Percentiles rank a stretch among this genome's conserved stretches.
Evolutionary conservation across 2,329 filamentous ascomycete genomes (phyloP).

Genomic region (Cladosporium sp.): DNA sequence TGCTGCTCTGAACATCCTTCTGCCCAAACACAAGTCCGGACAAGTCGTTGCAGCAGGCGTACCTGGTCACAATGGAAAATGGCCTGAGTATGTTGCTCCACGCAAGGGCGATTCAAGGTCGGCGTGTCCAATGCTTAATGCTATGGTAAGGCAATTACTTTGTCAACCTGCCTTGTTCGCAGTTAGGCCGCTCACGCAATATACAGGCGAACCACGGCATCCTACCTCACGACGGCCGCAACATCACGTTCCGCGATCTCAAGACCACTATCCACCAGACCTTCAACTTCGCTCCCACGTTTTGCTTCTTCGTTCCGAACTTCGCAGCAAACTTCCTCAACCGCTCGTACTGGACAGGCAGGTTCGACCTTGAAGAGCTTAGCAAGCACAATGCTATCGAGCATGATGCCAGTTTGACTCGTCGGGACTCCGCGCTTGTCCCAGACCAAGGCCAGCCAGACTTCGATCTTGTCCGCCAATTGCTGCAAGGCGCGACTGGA

Average conservation of each 20-base stretch:
- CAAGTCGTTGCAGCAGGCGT: conserved; percentile 40
- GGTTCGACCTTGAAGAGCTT: conserved; percentile 33
- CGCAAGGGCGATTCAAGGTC: conserved; percentile 39
- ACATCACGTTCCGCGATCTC: conserved; percentile 33
- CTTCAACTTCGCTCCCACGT: conserved; percentile 35
- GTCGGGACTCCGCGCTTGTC: conserved; percentile 41
- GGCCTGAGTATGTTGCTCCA: conserved; percentile 43
- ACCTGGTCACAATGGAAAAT: conserved; percentile 41
- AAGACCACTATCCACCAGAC: conserved; percentile 33
- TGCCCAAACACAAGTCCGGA: conserved; percentile 41
- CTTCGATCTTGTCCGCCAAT: conserved; percentile 39
- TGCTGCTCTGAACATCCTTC: conserved; percentile 43
- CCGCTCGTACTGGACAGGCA: conserved; percentile 33
- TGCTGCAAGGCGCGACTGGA: conserved; percentile 42
- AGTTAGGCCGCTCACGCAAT: background rate
- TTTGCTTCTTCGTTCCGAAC: conserved; percentile 36
- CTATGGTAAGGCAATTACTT: conserved; percentile 27
- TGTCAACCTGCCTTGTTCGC: background rate
- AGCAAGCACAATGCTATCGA: conserved; percentile 35
- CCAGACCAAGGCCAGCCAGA: conserved; percentile 44
- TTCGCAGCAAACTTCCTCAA: conserved; percentile 33
- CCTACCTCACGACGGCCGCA: conserved; percentile 34
- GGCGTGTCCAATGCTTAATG: conserved; percentile 36
- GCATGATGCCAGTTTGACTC: conserved; percentile 34
- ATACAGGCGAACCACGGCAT: conserved; percentile 33